Evolutionary conservation across 495 filamentous ascomycete genomes (phyloP), one percentile per base, ranked within the genome.

Genomic region (Hamigera avellanea): DNA sequence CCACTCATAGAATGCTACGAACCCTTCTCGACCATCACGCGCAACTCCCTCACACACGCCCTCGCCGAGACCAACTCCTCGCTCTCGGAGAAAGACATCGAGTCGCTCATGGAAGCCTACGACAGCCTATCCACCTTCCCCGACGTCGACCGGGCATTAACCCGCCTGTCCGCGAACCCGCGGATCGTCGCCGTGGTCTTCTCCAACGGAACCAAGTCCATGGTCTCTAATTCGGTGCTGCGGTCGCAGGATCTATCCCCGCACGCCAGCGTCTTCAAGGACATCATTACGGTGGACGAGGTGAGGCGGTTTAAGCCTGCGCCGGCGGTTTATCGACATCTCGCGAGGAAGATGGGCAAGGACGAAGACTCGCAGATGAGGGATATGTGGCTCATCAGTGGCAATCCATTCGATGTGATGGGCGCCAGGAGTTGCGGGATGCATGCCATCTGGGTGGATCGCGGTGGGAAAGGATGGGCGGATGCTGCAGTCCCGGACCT

Each of bases 331-430:
- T 91, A 91, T 47, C 41, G 65, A 19, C 64, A 78, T 45, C 53
- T 91, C 3, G 66, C 68, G 1, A 41, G 59, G 37, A 66, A 69
- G 30, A 59, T 72, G 8, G 75, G 72, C 7, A 68, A 66, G 44
- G 36, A 49, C n/a, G 14, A n/a, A 33, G 40, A 58, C n/a, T 47
- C 56, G 14, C 43, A 65, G 13, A 61, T 63, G 55, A 50, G 45
- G 0, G 65, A 77, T 16, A 67, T 88, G 3, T 88, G 80, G 79
- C 56, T 91, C 6, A 67, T 91, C 14, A 83, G 73, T 44, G 69
- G 73, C 6, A 94, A 91, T 52, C 78, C 85, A 6, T 93, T 93
- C 52, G 86, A 93, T 50, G 61, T 85, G n/a, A 69, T 62, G 1
- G 66, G 68, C 6, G 61, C 65, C 12, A 53, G 56, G 28, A 52